Percentiles rank a stretch among this genome's conserved stretches.
Evolutionary conservation across 1,284 basidiomycete species (phyloP).

Genomic region (Ustilago trichophora): DNA sequence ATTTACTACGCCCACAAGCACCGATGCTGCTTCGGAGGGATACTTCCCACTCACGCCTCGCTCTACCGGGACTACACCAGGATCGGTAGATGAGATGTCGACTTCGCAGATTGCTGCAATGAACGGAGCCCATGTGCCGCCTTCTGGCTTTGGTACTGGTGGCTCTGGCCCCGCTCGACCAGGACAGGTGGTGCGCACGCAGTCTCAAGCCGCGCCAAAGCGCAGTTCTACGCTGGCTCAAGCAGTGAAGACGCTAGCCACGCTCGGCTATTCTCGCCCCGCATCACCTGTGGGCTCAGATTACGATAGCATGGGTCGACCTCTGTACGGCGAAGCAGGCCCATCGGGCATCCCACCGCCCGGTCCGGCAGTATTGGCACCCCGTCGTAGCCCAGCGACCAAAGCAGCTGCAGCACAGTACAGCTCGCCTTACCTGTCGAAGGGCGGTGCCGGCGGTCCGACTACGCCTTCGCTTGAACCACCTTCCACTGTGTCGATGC

Average conservation of each 20-base stretch:
- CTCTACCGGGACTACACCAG: conserved; percentile 63
- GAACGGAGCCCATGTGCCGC: conserved; percentile 33
- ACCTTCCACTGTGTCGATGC: conserved; percentile 24
- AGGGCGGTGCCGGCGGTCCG: conserved; percentile 1
- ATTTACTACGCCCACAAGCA: conserved; percentile 59
- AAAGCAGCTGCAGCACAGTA: conserved; percentile 41
- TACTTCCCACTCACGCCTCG: conserved; percentile 69
- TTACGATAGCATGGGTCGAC: conserved; percentile 35
- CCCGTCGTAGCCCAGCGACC: conserved; percentile 28
- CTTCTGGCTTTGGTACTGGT: conserved; percentile 41
- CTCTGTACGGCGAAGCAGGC: conserved; percentile 35
- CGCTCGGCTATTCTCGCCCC: conserved; percentile 58
- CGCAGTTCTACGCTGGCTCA: conserved; percentile 52
- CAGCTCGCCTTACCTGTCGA: conserved; percentile 36
- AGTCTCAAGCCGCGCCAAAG: conserved; percentile 69
- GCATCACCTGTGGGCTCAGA: conserved; percentile 47
- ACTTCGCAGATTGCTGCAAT: conserved; percentile 40
- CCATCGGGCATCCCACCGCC: conserved; percentile 44
- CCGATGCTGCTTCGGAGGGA: conserved; percentile 46
- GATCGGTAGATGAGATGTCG: conserved; percentile 56
- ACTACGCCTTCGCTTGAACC: conserved; percentile 20
- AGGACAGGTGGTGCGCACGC: conserved; percentile 18
- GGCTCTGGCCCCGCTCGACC: conserved; percentile 36
- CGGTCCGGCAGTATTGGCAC: conserved; percentile 40
- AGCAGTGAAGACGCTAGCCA: conserved; percentile 57